Evolutionary conservation across 2,329 filamentous ascomycete genomes (phyloP).

Genomic region (Apiospora arundinis): DNA sequence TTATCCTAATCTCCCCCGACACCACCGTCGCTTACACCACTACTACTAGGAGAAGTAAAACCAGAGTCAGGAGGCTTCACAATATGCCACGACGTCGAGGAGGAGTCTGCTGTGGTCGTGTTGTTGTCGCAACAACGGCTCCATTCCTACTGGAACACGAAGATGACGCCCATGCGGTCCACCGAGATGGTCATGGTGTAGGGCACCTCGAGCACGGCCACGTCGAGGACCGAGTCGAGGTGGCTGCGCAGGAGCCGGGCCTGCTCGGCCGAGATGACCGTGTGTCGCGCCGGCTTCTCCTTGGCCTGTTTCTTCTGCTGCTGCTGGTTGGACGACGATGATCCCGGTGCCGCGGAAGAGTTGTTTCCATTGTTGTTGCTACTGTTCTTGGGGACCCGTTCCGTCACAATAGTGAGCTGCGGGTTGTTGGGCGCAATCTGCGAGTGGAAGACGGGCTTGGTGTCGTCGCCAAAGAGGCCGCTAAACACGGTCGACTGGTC

Average conservation of each 20-base stretch:
- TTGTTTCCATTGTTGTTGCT: slow-evolving; percentile 19
- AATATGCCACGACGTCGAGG: not conserved
- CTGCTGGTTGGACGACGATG: slow-evolving; percentile 24
- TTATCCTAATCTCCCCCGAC: not conserved
- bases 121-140: not conserved
- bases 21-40: too few relatives aligned
- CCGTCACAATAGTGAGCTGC: slow-evolving; percentile 66
- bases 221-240: slow-evolving; percentile 85
- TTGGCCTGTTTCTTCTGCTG: slow-evolving; percentile 34
- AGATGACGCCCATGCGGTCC: slow-evolving; percentile 87
- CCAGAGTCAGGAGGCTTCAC: not conserved
- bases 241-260: slow-evolving; percentile 86
- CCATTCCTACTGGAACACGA: slow-evolving; percentile 64
- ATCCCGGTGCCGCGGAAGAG: slow-evolving; percentile 35
- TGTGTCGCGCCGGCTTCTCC: slow-evolving; percentile 70
- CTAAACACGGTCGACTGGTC: slow-evolving; percentile 83
- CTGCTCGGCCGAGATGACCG: slow-evolving; percentile 87
- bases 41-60: too few relatives aligned
- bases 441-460: slow-evolving; percentile 74
- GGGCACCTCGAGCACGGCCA: slow-evolving; percentile 85
- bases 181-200: slow-evolving; percentile 93
- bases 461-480: slow-evolving; percentile 69
- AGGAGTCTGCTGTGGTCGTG: not conserved
- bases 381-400: slow-evolving; percentile 58
- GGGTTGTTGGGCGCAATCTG: slow-evolving; percentile 57